A percentile compares a stretch with the other conserved stretches of the same genome.
phyloP scores from a whole-genome alignment of 2,329 filamentous ascomycete genomes.

The Drechslerella dactyloides region DNA sequence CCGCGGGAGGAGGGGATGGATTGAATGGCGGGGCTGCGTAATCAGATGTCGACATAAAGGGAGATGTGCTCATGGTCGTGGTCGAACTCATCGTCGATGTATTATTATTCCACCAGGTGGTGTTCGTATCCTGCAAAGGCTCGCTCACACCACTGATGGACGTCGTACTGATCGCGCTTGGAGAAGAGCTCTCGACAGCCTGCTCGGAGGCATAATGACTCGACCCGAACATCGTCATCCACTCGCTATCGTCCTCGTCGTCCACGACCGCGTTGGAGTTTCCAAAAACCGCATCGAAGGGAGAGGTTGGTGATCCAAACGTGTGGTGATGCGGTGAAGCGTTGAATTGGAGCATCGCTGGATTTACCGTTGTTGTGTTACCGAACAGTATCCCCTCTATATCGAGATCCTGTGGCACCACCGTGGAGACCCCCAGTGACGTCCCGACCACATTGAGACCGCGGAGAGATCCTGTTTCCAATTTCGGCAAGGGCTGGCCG shows the following conservation, averaged over 20 bases:
- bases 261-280: conserved; percentile 56
- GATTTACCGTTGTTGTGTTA: conserved; percentile 68
- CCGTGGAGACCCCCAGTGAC: conserved; percentile 77
- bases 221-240: conserved; percentile 69
- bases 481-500: conserved; percentile 68
- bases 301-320: conserved; percentile 55
- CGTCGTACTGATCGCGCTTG: conserved; percentile 91
- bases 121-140: conserved; percentile 78
- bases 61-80: conserved; percentile 49
- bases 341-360: conserved; percentile 80
- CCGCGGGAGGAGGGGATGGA: conserved; percentile 53
- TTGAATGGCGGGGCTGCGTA: conserved; percentile 54
- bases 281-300: conserved; percentile 55
- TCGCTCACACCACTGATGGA: conserved; percentile 92
- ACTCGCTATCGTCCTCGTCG: conserved; percentile 78
- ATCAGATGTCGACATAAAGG: conserved; percentile 54
- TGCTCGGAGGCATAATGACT: conserved; percentile 49
- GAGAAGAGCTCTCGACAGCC: conserved; percentile 86
- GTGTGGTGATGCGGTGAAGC: conserved; percentile 69
- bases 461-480: conserved; percentile 71
- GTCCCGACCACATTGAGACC: conserved; percentile 70
- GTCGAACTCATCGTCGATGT: conserved; percentile 53
- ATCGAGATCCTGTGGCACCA: conserved; percentile 72
- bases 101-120: conserved; percentile 53
- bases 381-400: conserved; percentile 75